Base-by-base conservation (phyloP, 176 grass and related monocot species). In the Neostapfia colusana region DNA sequence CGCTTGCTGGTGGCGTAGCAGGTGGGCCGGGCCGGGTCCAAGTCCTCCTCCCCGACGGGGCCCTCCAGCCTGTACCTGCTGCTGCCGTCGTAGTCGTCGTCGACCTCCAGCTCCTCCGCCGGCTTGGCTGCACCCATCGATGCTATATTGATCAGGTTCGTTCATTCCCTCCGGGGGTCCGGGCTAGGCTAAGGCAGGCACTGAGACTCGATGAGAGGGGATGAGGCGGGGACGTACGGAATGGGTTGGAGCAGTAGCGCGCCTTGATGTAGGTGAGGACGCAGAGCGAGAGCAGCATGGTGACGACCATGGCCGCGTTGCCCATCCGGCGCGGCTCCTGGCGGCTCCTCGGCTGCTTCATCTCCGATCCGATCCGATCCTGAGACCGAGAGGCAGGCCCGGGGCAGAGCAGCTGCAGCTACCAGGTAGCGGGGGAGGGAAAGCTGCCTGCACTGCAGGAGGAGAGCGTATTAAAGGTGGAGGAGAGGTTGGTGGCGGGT, bases 271-370 rank as follows among this genome's bases (percentile, higher is more conserved):
- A 88, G 70, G 81, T 88, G 86, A 88, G 86, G 54, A 79, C 75
- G 81, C 86, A 88, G 86, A 88, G 86, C 43, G 86, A 88, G 70
- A 88, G 54, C 51, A 88, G 75, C 86, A 88, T 88, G 86, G 86
- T 84, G 81, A 88, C 55, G 26, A 88, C 81, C 81, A 88, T 88
- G 54, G 86, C 86, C 44, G 75, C 21, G 86, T 84, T 83, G 63
- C 81, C 86, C 75, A 88, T 48, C 69, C 86, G 75, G 50, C 86
- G 80, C 0, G 86, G 81, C 75, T 84, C 86, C 43, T 74, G 69
- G 63, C 86, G 70, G 18, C 69, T 46, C 80, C 80, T 10, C 6
- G 42, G 66, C 39, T 79, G 86, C 86, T 88, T 88, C 86, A 88
- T 88, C 14, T 15, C 54, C 21, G 60, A 2, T 4, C 0, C 42